phyloP scores from a whole-genome alignment of 1,139 yeast genomes.

The Kodamaea arcana region DNA sequence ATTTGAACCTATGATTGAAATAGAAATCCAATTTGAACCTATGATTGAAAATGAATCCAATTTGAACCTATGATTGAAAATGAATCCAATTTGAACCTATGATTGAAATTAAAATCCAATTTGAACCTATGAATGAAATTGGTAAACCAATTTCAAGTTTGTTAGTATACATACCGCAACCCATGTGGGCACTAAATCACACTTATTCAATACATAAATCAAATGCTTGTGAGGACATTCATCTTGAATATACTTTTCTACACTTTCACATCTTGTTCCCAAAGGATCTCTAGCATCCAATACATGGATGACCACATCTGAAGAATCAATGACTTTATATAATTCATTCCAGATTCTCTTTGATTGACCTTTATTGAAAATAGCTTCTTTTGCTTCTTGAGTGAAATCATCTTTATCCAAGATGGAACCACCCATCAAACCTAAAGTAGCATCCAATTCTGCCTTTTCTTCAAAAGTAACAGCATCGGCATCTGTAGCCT shows the following conservation, averaged over 20 bases:
- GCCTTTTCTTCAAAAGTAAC: slow-evolving; percentile 66
- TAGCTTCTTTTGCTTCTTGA: slow-evolving; percentile 89
- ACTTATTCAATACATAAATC: slow-evolving; percentile 90
- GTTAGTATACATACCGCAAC: slow-evolving; percentile 81
- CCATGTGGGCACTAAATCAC: slow-evolving; percentile 99
- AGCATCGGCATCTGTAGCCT: slow-evolving; percentile 54
- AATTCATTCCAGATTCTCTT: slow-evolving; percentile 98
- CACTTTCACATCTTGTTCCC: slow-evolving; percentile 92
- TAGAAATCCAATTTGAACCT: too few species aligned
- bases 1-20: too few species aligned
- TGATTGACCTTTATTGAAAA: slow-evolving; percentile 95
- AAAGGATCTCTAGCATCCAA: slow-evolving; percentile 96
- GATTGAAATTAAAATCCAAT: slow-evolving; percentile 8
- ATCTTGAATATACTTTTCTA: slow-evolving; percentile 85
- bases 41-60: too few species aligned
- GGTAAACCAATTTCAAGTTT: slow-evolving; percentile 4
- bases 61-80: too few species aligned
- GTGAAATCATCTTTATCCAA: slow-evolving; percentile 76
- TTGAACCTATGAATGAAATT: slow-evolving; percentile 2
- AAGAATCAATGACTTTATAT: slow-evolving; percentile 93
- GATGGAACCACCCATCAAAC: slow-evolving; percentile 69
- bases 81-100: too few species aligned
- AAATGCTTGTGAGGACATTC: slow-evolving; percentile 97
- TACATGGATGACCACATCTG: slow-evolving; percentile 95
- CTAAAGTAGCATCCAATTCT: slow-evolving; percentile 70